A percentile compares a stretch with the other conserved stretches of the same genome.
Conservation (phyloP, 2,329 filamentous ascomycete species). For the Fusarium sororula region DNA sequence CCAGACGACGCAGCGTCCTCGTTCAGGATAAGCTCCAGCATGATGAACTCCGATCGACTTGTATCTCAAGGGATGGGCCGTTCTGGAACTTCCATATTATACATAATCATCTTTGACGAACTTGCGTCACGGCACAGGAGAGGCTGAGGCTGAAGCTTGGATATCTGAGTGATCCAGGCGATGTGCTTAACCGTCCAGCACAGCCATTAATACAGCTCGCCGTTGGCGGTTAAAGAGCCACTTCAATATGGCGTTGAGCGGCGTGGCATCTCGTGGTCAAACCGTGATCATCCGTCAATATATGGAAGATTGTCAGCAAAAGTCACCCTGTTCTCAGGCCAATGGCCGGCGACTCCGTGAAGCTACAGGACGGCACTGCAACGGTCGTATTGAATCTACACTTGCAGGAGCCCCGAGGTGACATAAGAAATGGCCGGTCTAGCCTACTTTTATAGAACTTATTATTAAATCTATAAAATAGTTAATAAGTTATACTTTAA, state of each 20-base stretch:
- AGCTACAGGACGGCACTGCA: background rate
- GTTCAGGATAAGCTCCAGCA: constrained; percentile 20
- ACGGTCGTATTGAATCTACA: constrained; percentile 23
- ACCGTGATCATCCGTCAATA: constrained; percentile 27
- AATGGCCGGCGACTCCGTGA: constrained; percentile 34
- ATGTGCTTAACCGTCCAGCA: background rate
- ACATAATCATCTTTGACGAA: constrained; percentile 1
- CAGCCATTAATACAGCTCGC: constrained; percentile 1
- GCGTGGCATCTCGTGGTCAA: constrained; percentile 32
- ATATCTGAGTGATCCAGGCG: background rate
- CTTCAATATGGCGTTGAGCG: constrained; percentile 8
- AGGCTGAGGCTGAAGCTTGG: background rate
- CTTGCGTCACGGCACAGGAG: constrained; percentile 6
- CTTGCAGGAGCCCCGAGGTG: background rate
- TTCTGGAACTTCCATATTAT: constrained; percentile 9
- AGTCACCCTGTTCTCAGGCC: background rate
- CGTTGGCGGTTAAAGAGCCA: constrained; percentile 9
- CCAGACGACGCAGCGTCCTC: constrained; percentile 10
- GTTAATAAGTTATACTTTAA: too few species aligned
- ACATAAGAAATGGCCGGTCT: too few species aligned
- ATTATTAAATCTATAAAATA: too few species aligned
- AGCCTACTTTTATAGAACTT: too few species aligned
- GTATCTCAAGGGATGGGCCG: background rate
- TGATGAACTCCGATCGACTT: background rate
- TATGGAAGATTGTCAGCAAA: constrained; percentile 9